phyloP scores from a whole-genome alignment of 192 early-diverging fungal species.

The Irineochytrium annulatum region DNA sequence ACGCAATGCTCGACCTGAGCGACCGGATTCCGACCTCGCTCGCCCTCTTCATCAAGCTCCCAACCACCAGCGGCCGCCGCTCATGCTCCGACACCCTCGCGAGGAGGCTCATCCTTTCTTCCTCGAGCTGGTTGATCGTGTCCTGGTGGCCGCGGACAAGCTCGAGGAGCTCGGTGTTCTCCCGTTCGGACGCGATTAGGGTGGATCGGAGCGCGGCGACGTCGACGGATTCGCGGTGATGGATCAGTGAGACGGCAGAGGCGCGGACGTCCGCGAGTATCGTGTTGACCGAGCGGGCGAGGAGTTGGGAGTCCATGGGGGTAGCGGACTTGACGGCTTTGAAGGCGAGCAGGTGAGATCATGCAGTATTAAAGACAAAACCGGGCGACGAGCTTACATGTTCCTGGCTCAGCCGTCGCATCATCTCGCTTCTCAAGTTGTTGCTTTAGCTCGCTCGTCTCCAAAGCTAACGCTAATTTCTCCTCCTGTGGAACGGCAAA shows the following conservation, averaged over 20 bases:
- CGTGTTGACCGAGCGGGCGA: background rate
- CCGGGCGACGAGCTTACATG: background rate
- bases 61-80: background rate
- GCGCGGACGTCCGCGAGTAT: background rate
- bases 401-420: background rate
- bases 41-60: too few relatives aligned
- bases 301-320: background rate
- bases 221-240: constrained; percentile 10
- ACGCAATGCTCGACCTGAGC: too few relatives aligned
- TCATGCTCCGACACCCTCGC: background rate
- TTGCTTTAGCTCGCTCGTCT: background rate
- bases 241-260: constrained; percentile 1
- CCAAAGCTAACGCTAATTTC: background rate
- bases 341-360: background rate
- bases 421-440: background rate
- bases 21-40: too few relatives aligned
- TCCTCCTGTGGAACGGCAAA: constrained; percentile 5
- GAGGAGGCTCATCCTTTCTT: constrained; percentile 3
- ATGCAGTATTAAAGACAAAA: background rate
- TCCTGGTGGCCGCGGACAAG: constrained; percentile 23
- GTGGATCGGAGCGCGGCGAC: constrained; percentile 6
- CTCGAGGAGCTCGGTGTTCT: constrained; percentile 15
- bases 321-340: too few relatives aligned
- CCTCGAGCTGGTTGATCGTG: constrained; percentile 19
- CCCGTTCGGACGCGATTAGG: constrained; percentile 8